Evolutionary conservation across 164 flowering plant species (phyloP).

Genomic region (Nymphaea colorata): DNA sequence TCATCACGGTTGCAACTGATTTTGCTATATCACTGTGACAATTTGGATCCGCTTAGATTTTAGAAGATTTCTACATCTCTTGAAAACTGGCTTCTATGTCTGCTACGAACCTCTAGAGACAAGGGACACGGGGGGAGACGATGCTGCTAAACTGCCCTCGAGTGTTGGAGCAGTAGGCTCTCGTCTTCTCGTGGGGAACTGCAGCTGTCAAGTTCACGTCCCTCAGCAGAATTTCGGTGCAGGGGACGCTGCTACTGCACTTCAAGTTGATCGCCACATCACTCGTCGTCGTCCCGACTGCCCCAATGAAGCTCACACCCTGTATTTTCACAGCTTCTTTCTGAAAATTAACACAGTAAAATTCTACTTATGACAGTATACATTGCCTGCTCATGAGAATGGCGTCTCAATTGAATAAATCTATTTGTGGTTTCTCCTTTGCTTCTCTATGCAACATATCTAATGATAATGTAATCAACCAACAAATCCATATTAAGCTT

Average conservation of each 20-base stretch:
- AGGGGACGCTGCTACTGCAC: slow-evolving; percentile 15
- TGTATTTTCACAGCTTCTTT: slow-evolving; percentile 17
- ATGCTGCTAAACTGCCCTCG: neutral
- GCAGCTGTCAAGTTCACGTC: slow-evolving; percentile 1
- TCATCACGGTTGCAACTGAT: no score
- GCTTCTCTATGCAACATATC: no score
- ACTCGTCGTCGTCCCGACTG: slow-evolving; percentile 13
- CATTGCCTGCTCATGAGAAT: neutral
- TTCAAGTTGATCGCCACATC: slow-evolving; percentile 12
- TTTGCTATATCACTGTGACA: no score
- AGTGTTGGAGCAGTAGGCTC: slow-evolving; percentile 4
- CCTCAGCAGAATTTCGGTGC: slow-evolving; percentile 9
- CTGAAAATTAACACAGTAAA: slow-evolving; percentile 1
- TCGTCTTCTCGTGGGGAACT: neutral
- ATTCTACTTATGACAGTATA: neutral
- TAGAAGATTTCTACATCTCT: no score
- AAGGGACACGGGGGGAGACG: neutral
- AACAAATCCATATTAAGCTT: no score
- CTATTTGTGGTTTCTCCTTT: no score
- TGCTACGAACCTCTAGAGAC: neutral
- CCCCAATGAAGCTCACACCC: slow-evolving; percentile 9
- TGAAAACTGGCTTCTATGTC: no score
- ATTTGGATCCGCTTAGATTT: no score
- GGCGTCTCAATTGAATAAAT: no score
- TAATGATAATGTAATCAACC: no score